Conservation (phyloP, 352 stramenopile genomes). For the Pythium scleroteichum region DNA sequence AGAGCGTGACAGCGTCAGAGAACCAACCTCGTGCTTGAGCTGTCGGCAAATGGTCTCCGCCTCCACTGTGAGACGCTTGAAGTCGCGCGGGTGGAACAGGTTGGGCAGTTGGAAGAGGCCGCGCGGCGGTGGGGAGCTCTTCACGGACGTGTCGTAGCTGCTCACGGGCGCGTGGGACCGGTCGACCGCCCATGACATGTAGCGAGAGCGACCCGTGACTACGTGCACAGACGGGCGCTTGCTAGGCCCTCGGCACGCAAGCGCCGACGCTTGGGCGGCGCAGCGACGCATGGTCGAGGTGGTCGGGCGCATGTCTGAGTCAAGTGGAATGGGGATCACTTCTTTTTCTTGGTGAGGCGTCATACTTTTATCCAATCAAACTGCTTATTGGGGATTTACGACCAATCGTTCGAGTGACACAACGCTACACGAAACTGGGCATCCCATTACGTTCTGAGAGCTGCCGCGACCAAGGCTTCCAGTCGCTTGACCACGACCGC, state of each 20-base stretch:
- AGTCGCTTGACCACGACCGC: constrained; percentile 28
- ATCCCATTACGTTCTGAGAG: not conserved
- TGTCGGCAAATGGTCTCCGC: constrained; percentile 58
- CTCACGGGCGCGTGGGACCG: not conserved
- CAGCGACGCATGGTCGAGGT: not conserved
- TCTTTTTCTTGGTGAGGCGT: too few relatives aligned
- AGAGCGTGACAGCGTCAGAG: not conserved
- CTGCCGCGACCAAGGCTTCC: constrained; percentile 24
- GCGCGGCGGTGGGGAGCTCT: constrained; percentile 5
- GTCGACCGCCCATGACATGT: constrained; percentile 6
- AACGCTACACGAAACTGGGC: too few relatives aligned
- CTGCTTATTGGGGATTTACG: not conserved
- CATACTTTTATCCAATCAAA: constrained; percentile 18
- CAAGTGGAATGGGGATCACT: too few relatives aligned
- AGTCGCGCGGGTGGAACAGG: constrained; percentile 61
- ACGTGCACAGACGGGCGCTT: not conserved
- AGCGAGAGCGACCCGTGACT: not conserved
- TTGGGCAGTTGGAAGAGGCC: constrained; percentile 76
- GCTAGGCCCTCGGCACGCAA: not conserved
- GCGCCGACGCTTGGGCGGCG: not conserved
- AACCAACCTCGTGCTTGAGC: constrained; percentile 55
- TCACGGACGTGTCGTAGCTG: constrained; percentile 7
- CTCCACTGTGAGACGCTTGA: constrained; percentile 51
- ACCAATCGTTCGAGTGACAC: constrained; percentile 4
- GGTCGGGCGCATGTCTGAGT: constrained; percentile 10